Evolutionary conservation across 208 protist species (phyloP).

Genomic region (Naegleria gruberi): DNA sequence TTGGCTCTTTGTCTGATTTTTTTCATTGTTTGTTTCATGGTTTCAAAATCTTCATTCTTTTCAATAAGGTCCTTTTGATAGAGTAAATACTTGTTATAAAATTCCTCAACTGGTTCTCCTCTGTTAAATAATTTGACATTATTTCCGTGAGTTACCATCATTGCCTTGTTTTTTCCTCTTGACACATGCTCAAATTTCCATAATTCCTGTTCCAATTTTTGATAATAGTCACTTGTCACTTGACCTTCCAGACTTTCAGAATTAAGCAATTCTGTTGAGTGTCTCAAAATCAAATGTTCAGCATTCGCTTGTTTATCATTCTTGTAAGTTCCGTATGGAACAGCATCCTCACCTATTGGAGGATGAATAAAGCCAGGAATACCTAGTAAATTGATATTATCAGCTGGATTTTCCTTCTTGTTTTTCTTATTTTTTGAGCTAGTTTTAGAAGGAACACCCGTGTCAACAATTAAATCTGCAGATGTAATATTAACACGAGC

Average conservation of each 20-base stretch:
- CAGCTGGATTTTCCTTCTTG: background rate
- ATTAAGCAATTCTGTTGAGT: background rate
- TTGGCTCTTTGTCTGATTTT: background rate
- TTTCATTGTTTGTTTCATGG: background rate
- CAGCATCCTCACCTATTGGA: background rate
- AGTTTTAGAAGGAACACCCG: background rate
- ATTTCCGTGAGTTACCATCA: background rate
- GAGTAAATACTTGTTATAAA: background rate
- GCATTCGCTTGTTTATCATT: background rate
- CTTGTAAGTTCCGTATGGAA: background rate
- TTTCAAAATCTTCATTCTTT: background rate
- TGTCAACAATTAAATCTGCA: background rate
- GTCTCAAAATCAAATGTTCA: background rate
- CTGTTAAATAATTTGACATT: background rate
- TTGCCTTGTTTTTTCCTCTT: background rate
- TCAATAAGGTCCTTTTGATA: background rate
- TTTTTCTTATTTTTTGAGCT: background rate
- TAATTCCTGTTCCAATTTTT: background rate
- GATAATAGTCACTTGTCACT: background rate
- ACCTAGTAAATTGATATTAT: background rate
- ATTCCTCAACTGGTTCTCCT: constrained; percentile 2
- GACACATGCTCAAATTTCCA: background rate
- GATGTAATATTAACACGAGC: background rate
- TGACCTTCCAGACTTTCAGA: background rate
- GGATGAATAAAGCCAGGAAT: background rate